Evolutionary conservation across 345 rosid genomes (phyloP), one percentile per base, ranked within the genome.

Genomic region (Lepidium africanum): DNA sequence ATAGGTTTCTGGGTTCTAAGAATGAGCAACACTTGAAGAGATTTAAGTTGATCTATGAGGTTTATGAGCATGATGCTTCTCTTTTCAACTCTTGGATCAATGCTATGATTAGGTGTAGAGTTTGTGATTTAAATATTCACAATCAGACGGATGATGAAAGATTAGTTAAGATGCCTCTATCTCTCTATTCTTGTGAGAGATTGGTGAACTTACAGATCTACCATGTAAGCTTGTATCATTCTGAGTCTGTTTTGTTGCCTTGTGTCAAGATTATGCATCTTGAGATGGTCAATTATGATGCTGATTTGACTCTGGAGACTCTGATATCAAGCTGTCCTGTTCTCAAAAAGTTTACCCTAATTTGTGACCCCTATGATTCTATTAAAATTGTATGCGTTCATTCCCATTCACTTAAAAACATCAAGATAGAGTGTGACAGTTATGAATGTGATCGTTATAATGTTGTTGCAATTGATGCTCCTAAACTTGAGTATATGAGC

Each of bases 401-500:
- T 27, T 27, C 32, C 32, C 6, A 27, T 5, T 27, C 32, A 27
- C 6, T 27, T 4, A 27, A 27, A 27, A 70, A 7, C 9, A 51
- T 60, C 14, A 17, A 13, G 4, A 7, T 70, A 40, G 27, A 50
- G 0, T 51, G 5, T 17, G 62, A 33, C 27, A 27, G 27, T 61
- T 19, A 9, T 3, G 48, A 17, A 38, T 16, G 55, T n/a, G n/a
- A n/a, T 33, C 73, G 4, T 2, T 2, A 25, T 25, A 6, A 59
- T 25, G 51, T 1, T 41, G 69, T 74, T 53, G 45, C 15, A 14
- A 36, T 74, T 10, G 52, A 67, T 60, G 73, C 74, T 46, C 73
- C 69, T 17, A 68, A 17, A 10, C 73, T 74, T 27, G 69, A 61
- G 39, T 61, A 5, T 32, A 8, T 74, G 73, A 54, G 4, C 37